These are phyloP conservation scores for Arachnomyces sp. DNA, from an alignment of 2,329 filamentous ascomycete species.

Conservation along the genomic window DNA sequence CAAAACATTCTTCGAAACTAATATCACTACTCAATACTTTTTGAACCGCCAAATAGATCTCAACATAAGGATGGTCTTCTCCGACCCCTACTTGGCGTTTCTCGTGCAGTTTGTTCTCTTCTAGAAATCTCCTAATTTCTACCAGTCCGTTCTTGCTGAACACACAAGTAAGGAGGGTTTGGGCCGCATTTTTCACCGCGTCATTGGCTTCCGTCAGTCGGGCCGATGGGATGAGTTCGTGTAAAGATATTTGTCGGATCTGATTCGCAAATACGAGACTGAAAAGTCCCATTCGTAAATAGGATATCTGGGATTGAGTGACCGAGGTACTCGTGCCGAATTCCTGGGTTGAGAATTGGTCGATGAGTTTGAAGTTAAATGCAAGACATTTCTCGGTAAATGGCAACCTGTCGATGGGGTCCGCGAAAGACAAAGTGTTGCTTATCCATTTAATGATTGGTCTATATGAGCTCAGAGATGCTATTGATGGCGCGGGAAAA, in stretches of 20 bases:
- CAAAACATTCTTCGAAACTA: conserved; percentile 30
- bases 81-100: conserved; percentile 43
- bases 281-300: conserved; percentile 9
- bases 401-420: conserved; percentile 45
- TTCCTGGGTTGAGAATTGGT: conserved; percentile 16
- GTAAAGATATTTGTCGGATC: conserved; percentile 29
- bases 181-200: conserved; percentile 28
- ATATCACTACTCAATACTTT: conserved; percentile 32
- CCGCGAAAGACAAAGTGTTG: conserved; percentile 44
- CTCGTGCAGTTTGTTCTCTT: conserved; percentile 35
- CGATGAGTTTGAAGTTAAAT: conserved; percentile 33
- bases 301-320: conserved; percentile 6
- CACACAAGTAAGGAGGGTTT: conserved; percentile 27
- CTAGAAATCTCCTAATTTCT: conserved; percentile 37
- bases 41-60: conserved; percentile 41
- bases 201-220: conserved; percentile 19
- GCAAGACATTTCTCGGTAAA: conserved; percentile 35
- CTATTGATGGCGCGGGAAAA: conserved; percentile 9
- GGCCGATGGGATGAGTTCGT: conserved; percentile 21
- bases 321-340: conserved; percentile 14
- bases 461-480: conserved; percentile 23
- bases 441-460: conserved; percentile 45
- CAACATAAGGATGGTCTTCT: conserved; percentile 35
- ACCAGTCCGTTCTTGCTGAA: conserved; percentile 26
- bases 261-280: conserved; percentile 33